Base-by-base conservation (phyloP, 2,329 filamentous ascomycete species). In the Parastagonospora avenae region DNA sequence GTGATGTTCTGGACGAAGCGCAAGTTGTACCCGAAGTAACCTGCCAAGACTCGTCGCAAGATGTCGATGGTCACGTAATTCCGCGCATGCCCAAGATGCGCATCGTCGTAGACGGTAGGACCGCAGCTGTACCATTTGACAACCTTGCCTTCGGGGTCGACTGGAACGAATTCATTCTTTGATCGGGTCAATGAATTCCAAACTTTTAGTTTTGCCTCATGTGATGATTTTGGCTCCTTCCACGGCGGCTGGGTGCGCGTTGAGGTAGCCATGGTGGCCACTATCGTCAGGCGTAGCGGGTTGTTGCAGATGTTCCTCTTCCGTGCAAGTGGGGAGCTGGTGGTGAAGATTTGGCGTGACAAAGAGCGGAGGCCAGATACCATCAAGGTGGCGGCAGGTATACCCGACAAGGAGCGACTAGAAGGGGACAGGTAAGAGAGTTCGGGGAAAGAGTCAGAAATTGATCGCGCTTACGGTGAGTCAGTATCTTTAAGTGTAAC, bases 1-100 rank as follows among this genome's bases (percentile, higher is more conserved):
- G 92, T 96, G 57, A 94, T 91, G 76, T 96, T 96, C 88, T 95
- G 94, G 59, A 96, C 90, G 76, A 95, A 96, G 53, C 87, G 85
- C 60, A 96, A 85, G 36, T 91, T 79, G 73, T 89, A 94, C 54
- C 85, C 85, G 72, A 96, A 95, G 75, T 94, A 93, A 72, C 93
- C 86, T 66, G 83, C 80, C 74, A 96, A 76, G 63, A 96, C 90
- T 64, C 92, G 86, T 54, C 92, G 84, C 4, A 96, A 86, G 58
- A 96, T 92, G 73, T 96, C 92, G 39, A 90, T 93, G 42, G 88
- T 90, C 57, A 96, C 90, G 82, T 96, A 96, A 77, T 96, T 96
- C 62, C 91, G 82, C 28, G 90, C 91, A 74, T 96, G 91, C 28
- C 91, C 88, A 54, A 93, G 75, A 78, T 93, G 90, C 55, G 87